Percentiles rank a stretch among this genome's conserved stretches.
phyloP scores from a whole-genome alignment of 177 flowering plant genomes.

The Tripterygium wilfordii region DNA sequence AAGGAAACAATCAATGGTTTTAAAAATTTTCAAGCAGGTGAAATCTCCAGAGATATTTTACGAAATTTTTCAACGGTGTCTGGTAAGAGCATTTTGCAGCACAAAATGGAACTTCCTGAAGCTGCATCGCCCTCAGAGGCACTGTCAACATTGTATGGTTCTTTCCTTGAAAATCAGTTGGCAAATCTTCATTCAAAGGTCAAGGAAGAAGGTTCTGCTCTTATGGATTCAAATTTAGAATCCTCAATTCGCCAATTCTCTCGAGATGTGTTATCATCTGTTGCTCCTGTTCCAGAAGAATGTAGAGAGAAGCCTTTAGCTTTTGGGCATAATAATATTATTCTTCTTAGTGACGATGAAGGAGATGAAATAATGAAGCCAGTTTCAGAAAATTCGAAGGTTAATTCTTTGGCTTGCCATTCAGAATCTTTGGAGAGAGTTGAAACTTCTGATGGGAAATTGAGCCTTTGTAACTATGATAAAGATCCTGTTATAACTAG shows the following conservation, averaged over 20 bases:
- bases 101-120: conserved; percentile 13
- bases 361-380: conserved; percentile 27
- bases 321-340: conserved; percentile 18
- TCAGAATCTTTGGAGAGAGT: conserved; percentile 20
- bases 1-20: conserved; percentile 6
- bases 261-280: conserved; percentile 18
- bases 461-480: conserved; percentile 20
- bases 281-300: conserved; percentile 5
- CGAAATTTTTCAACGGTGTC: conserved; percentile 1
- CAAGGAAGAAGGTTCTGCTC: conserved; percentile 15
- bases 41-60: conserved; percentile 3
- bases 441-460: conserved; percentile 15
- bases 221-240: conserved; percentile 8
- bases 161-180: conserved; percentile 7
- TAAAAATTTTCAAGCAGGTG: conserved; percentile 10
- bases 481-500: conserved; percentile 19
- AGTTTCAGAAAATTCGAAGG: conserved; percentile 11
- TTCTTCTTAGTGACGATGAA: conserved; percentile 55
- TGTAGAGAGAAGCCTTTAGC: conserved; percentile 18
- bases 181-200: conserved; percentile 2
- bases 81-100: conserved; percentile 5
- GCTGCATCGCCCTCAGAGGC: conserved; percentile 11
- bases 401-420: conserved; percentile 13
- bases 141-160: not conserved
- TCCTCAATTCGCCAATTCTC: conserved; percentile 15